A percentile compares a stretch with the other conserved stretches of the same genome.
phyloP scores from a whole-genome alignment of 306 rosid species.

The Dryas octopetala region DNA sequence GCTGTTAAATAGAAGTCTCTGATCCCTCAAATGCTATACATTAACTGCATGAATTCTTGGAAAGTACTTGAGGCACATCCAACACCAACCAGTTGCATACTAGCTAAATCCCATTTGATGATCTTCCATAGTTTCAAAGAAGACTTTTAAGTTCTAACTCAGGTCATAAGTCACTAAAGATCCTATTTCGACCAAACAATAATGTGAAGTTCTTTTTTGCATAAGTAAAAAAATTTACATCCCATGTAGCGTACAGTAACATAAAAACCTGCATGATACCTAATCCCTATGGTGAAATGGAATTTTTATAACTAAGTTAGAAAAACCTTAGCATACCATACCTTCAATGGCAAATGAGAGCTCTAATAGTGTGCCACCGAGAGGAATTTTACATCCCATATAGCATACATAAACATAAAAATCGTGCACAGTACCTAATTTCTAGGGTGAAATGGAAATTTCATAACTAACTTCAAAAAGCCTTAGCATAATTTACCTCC shows the following conservation, averaged over 20 bases:
- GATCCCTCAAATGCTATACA: neutral
- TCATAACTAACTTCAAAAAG: neutral
- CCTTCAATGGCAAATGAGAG: constrained; percentile 96
- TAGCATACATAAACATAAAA: neutral
- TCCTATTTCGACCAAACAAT: neutral
- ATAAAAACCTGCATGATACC: neutral
- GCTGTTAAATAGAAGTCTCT: neutral
- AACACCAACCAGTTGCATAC: neutral
- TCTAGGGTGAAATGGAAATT: neutral
- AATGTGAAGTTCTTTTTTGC: neutral
- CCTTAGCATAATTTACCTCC: constrained; percentile 58
- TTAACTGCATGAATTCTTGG: neutral
- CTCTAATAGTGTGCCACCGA: constrained; percentile 53
- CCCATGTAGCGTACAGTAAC: neutral
- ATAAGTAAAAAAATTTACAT: neutral
- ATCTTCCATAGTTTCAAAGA: neutral
- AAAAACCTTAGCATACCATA: constrained; percentile 24
- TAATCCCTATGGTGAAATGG: neutral
- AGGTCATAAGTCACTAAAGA: neutral
- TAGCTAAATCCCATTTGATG: neutral
- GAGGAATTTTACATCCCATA: neutral
- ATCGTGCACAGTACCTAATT: neutral
- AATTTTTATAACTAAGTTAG: neutral
- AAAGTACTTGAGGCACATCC: neutral
- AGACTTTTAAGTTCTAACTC: neutral